Base-by-base conservation (phyloP, 2,329 filamentous ascomycete genomes). In the Pezicula carpinea region DNA sequence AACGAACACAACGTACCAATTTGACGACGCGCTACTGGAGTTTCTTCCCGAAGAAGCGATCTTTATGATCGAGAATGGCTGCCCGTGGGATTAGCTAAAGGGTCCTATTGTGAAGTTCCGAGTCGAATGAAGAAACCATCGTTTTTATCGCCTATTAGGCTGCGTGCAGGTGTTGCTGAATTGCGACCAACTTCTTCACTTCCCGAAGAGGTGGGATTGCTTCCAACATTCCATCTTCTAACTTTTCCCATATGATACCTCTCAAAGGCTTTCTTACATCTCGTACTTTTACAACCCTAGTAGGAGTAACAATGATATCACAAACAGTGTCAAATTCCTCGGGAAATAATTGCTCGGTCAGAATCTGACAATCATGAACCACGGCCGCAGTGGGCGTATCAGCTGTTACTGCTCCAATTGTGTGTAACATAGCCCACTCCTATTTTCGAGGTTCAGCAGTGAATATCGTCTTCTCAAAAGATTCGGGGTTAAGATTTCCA, bases 341-440 rank as follows among this genome's bases (percentile, higher is more conserved):
- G 2, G 59, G 60, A 3, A 46, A 38, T 14, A 69, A 56, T 45
- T 67, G 62, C 33, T 62, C 58, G 17, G 66, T 59, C 19, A 73
- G 53, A 8, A 72, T 60, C 54, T 73, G 70, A 46, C 68, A 72
- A 15, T 64, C 59, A 52, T 73, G 70, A 6, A 66, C 68, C 5
- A 72, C 46, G 5, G 63, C 65, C 2, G 66, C 56, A 3, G 65
- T 64, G 0, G 57, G 55, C 5, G 63, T 62, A 2, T 51, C 39
- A 5, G 40, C 13, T 4, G 44, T 45, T 6, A 71, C 56, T 10
- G 64, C 51, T 4, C 62, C 60, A 11, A 67, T 52, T 15, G 64
- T 60, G 21, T 58, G 61, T 21, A 72, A 54, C 54, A 73, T 64
- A 1, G 58, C 66, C 68, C 67, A 73, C 47, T 70, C 69, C 6